These are phyloP conservation scores for Alnus glutinosa DNA, from an alignment of 306 rosid genomes.

Conservation along the genomic window DNA sequence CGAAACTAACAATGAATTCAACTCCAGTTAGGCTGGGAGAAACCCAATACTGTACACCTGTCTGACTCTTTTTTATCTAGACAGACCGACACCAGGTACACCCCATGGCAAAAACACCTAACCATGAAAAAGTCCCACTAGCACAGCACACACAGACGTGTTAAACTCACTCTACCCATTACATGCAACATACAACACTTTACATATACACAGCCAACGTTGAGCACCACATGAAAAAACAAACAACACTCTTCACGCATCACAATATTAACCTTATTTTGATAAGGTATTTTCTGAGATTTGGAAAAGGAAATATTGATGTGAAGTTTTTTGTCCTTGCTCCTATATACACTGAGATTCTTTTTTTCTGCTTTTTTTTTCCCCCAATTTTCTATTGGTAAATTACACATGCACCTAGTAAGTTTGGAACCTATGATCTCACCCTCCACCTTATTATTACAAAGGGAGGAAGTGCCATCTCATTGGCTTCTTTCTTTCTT, in stretches of 20 bases:
- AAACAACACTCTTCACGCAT: not conserved
- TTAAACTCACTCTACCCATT: no score
- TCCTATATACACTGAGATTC: not conserved
- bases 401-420: not conserved
- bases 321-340: not conserved
- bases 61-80: no score
- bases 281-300: not conserved
- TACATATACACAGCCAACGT: no score
- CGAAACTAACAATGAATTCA: no score
- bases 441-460: not conserved
- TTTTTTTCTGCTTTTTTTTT: not conserved
- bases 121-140: no score
- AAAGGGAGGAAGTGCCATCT: not conserved
- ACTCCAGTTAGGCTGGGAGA: no score
- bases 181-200: no score
- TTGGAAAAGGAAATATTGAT: not conserved
- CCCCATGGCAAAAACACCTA: no score
- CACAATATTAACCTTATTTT: not conserved
- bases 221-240: no score
- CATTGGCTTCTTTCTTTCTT: not conserved
- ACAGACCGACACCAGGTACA: no score
- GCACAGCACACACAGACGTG: no score
- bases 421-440: not conserved
- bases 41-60: no score
- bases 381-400: not conserved